These are phyloP conservation scores for Auricularia sp. DNA, from an alignment of 768 basidiomycete genomes.

Conservation along the genomic window DNA sequence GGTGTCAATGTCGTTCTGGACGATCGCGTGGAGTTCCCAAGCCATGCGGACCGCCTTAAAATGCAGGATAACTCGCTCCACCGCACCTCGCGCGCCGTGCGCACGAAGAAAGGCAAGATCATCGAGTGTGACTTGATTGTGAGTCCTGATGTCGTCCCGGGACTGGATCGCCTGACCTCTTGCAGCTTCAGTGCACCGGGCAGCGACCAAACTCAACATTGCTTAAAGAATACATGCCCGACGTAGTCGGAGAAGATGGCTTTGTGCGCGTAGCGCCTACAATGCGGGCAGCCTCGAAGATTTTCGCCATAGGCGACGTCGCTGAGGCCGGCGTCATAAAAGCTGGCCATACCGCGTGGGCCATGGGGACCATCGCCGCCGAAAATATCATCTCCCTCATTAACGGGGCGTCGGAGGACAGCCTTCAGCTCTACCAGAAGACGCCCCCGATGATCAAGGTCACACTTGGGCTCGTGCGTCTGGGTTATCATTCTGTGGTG, in stretches of 20 bases:
- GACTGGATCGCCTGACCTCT: not conserved
- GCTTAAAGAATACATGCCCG: not conserved
- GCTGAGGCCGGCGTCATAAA: not conserved
- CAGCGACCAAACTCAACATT: not conserved
- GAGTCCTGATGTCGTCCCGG: not conserved
- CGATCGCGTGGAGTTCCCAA: not conserved
- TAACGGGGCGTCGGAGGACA: not conserved
- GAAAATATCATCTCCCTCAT: not conserved
- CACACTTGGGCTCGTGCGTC: not conserved
- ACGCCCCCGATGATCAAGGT: constrained; percentile 1
- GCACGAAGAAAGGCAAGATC: not conserved
- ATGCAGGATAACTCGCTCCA: not conserved
- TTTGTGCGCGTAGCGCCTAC: not conserved
- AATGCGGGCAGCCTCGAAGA: not conserved
- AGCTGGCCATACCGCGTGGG: not conserved
- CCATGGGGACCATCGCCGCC: not conserved
- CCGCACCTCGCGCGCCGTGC: not conserved
- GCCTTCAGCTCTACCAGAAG: not conserved
- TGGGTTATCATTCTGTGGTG: not conserved
- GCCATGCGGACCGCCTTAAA: not conserved
- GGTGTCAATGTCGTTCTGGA: not conserved
- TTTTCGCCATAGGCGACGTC: not conserved
- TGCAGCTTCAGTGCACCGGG: not conserved
- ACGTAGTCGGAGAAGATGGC: not conserved
- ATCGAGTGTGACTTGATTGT: not conserved